phyloP scores from a whole-genome alignment of 2,329 filamentous ascomycete species.

The Cercospora sp. region DNA sequence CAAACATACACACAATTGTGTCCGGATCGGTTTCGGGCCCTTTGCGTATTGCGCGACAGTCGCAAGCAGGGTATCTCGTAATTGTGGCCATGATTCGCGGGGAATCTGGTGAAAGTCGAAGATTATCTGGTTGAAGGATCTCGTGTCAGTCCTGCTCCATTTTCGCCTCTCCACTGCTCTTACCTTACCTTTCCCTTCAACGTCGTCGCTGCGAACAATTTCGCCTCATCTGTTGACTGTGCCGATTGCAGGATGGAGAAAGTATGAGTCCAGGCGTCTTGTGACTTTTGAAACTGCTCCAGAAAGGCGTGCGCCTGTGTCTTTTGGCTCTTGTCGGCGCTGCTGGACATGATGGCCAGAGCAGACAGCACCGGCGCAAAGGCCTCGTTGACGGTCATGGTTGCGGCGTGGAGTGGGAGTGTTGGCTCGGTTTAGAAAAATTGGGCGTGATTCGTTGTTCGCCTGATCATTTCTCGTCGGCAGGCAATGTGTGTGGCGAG shows the following conservation, averaged over 20 bases:
- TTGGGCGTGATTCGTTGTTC: not conserved
- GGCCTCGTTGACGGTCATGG: constrained; percentile 49
- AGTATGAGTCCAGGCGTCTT: constrained; percentile 87
- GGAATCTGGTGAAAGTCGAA: constrained; percentile 93
- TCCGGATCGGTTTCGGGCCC: constrained; percentile 74
- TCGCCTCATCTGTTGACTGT: constrained; percentile 76
- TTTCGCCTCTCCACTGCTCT: constrained; percentile 16
- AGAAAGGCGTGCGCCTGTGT: constrained; percentile 87
- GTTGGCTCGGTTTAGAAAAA: not conserved
- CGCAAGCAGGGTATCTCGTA: constrained; percentile 80
- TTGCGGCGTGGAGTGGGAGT: constrained; percentile 11
- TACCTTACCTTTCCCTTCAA: constrained; percentile 87
- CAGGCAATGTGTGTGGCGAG: not conserved
- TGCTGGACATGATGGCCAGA: constrained; percentile 85
- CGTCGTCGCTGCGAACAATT: constrained; percentile 93
- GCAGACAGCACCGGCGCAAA: constrained; percentile 86
- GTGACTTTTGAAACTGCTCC: constrained; percentile 95
- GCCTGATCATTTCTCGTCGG: constrained; percentile 4
- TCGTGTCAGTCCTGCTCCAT: constrained; percentile 13
- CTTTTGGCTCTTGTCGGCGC: constrained; percentile 73
- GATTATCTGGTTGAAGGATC: constrained; percentile 66
- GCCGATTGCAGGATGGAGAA: constrained; percentile 80
- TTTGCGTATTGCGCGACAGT: constrained; percentile 78
- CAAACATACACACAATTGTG: constrained; percentile 91
- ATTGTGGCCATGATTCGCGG: constrained; percentile 67